Evolutionary conservation across 148 eudicot genomes (phyloP).

Genomic region (Dysphania ambrosioides): DNA sequence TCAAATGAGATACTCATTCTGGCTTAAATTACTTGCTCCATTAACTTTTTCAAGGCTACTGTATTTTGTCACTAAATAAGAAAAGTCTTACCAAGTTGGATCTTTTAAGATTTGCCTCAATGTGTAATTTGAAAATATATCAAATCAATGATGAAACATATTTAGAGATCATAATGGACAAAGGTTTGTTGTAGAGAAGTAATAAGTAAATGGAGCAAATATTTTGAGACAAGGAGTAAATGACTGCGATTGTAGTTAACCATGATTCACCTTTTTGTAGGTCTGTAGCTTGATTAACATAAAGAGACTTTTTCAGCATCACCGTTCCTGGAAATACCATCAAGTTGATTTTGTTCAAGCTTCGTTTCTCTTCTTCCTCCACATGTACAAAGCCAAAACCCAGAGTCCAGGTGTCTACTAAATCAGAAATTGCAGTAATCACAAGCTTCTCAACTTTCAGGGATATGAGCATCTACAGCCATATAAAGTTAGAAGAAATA

Average conservation of each 20-base stretch:
- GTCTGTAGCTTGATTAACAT: slow-evolving; percentile 24
- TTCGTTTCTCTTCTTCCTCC: slow-evolving; percentile 60
- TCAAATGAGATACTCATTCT: too few species aligned
- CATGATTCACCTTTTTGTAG: slow-evolving; percentile 25
- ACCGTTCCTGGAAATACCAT: slow-evolving; percentile 96
- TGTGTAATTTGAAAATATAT: too few species aligned
- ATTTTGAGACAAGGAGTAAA: too few species aligned
- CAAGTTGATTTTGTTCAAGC: slow-evolving; percentile 60
- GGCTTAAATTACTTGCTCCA: too few species aligned
- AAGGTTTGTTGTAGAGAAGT: too few species aligned
- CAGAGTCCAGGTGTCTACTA: slow-evolving; percentile 84
- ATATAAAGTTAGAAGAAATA: slow-evolving; percentile 12
- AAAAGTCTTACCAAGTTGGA: too few species aligned
- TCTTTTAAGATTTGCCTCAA: too few species aligned
- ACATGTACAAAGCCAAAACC: slow-evolving; percentile 85
- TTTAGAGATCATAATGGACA: too few species aligned
- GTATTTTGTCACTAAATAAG: too few species aligned
- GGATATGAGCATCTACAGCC: slow-evolving; percentile 69
- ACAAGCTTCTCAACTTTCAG: slow-evolving; percentile 86
- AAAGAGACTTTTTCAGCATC: slow-evolving; percentile 73
- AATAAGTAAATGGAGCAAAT: too few species aligned
- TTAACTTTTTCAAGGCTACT: too few species aligned
- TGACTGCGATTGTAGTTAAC: neutral
- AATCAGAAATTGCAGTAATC: slow-evolving; percentile 69
- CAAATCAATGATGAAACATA: too few species aligned